These are phyloP conservation scores for Blastocystis sp. DNA, from an alignment of 352 stramenopile species.

Conservation along the genomic window DNA sequence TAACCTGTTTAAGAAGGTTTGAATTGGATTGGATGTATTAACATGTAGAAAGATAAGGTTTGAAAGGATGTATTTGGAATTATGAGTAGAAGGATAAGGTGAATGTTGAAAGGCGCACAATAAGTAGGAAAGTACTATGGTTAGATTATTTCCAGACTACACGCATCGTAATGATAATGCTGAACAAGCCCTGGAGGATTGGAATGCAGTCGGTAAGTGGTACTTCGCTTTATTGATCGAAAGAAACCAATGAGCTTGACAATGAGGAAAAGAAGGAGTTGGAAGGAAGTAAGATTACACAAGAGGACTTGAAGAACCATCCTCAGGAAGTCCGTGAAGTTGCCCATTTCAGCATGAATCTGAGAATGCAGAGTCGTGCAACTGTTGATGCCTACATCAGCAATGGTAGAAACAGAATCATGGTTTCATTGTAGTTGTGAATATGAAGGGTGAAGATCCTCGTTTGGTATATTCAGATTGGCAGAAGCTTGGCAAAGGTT, in stretches of 20 bases:
- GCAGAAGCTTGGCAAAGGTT: slow-evolving; percentile 39
- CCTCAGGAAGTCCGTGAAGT: slow-evolving; percentile 10
- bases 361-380: background rate
- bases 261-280: background rate
- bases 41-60: background rate
- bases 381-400: background rate
- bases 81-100: background rate
- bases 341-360: slow-evolving; percentile 5
- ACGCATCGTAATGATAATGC: background rate
- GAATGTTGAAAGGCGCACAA: background rate
- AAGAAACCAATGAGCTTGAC: background rate
- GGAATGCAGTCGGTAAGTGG: background rate
- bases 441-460: slow-evolving; percentile 12
- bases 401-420: background rate
- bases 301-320: slow-evolving; percentile 23
- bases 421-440: background rate
- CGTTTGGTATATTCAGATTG: background rate
- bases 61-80: background rate
- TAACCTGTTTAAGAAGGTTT: background rate
- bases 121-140: background rate
- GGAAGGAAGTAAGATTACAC: background rate
- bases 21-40: background rate
- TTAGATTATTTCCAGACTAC: background rate
- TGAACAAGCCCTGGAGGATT: background rate
- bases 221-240: background rate